Evolutionary conservation across 805 yeast genomes (phyloP).

Genomic region (Clavispora carvajalis): DNA sequence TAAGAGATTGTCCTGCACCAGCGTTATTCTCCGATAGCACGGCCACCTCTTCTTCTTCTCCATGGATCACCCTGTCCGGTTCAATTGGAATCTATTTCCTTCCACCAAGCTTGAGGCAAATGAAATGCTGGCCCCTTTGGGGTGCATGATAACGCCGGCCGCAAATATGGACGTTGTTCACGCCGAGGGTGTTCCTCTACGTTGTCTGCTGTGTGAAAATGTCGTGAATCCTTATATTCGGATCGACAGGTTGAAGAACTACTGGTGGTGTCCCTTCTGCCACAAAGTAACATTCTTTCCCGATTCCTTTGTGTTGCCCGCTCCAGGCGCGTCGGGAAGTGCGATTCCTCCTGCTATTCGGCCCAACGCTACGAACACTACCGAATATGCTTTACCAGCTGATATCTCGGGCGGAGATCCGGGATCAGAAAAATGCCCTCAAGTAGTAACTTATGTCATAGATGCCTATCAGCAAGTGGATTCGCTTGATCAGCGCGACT

Average conservation of each 20-base stretch:
- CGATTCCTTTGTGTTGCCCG: slow-evolving; percentile 10
- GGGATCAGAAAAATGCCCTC: slow-evolving; percentile 5
- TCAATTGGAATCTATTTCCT: slow-evolving; percentile 63
- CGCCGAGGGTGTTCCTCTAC: slow-evolving; percentile 10
- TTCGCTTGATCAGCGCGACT: slow-evolving; percentile 10
- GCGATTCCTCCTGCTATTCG: slow-evolving; percentile 27
- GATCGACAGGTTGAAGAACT: slow-evolving; percentile 23
- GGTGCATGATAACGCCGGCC: slow-evolving; percentile 32
- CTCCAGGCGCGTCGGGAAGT: slow-evolving; percentile 12
- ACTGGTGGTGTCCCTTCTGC: slow-evolving; percentile 40
- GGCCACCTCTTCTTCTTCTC: not conserved
- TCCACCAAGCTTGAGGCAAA: slow-evolving; percentile 33
- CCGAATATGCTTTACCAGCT: slow-evolving; percentile 28
- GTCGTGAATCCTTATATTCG: slow-evolving; percentile 25
- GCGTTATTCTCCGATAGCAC: not conserved
- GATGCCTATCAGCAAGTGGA: slow-evolving; percentile 29
- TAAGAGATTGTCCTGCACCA: not conserved
- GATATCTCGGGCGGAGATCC: slow-evolving; percentile 16
- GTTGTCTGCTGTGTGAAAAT: slow-evolving; percentile 24
- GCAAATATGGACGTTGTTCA: not conserved
- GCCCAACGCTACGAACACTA: slow-evolving; percentile 18
- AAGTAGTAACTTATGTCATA: slow-evolving; percentile 20
- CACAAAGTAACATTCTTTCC: slow-evolving; percentile 20
- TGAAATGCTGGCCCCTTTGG: slow-evolving; percentile 30
- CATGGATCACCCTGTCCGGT: slow-evolving; percentile 25